A percentile compares a stretch with the other conserved stretches of the same genome.
phyloP scores from a whole-genome alignment of 228 moss, liverwort and hornwort genomes.

The Sphagnum fallax region DNA sequence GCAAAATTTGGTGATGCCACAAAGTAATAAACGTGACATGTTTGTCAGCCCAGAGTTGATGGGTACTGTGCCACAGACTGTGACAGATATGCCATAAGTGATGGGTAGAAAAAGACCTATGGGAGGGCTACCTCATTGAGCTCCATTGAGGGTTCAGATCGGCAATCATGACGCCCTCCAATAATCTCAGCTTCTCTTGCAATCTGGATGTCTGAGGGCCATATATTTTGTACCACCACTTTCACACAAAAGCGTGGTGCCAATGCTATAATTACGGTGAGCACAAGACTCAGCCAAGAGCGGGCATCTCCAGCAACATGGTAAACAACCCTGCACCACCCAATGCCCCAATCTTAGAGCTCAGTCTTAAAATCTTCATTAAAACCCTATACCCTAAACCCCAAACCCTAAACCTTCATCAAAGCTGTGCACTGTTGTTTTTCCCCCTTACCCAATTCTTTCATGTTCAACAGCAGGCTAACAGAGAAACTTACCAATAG shows the following conservation, averaged over 20 bases:
- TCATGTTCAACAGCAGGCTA: background rate
- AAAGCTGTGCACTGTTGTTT: background rate
- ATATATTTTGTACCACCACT: conserved; percentile 31
- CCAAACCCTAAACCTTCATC: background rate
- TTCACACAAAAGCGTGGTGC: conserved; percentile 39
- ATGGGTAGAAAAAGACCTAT: too few relatives aligned
- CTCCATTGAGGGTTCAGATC: conserved; percentile 10
- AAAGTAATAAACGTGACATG: too few relatives aligned
- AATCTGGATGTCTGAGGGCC: conserved; percentile 51
- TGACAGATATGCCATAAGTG: too few relatives aligned
- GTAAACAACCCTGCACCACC: conserved; percentile 31
- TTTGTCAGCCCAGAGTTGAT: too few relatives aligned
- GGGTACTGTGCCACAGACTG: too few relatives aligned
- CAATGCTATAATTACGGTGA: conserved; percentile 36
- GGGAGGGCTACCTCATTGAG: conserved; percentile 17
- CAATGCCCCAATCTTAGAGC: background rate
- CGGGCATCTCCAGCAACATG: conserved; percentile 20
- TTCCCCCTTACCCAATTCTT: background rate
- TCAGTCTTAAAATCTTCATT: background rate
- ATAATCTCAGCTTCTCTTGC: conserved; percentile 41
- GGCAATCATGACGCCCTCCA: conserved; percentile 1
- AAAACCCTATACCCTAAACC: background rate
- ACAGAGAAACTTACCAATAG: conserved; percentile 23
- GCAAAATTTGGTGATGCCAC: too few relatives aligned
- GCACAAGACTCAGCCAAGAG: conserved; percentile 32